These are phyloP conservation scores for Guadua angustifolia DNA, from an alignment of 176 grass and related monocot species.

Conservation along the genomic window DNA sequence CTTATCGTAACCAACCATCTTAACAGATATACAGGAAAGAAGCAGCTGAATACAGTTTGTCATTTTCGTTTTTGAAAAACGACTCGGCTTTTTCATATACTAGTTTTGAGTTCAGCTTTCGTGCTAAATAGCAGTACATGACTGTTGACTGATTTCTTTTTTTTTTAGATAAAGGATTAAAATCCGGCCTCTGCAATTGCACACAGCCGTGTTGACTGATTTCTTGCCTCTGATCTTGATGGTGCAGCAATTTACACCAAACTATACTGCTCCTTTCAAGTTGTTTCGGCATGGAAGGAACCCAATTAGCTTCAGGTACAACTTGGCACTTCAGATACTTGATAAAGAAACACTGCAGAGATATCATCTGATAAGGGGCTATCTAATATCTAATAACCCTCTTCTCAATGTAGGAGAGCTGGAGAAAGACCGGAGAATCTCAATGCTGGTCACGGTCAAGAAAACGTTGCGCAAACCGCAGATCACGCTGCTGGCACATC, in stretches of 20 bases:
- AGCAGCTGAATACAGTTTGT: slow-evolving; percentile 14
- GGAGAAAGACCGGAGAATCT: slow-evolving; percentile 40
- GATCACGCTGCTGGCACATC: slow-evolving; percentile 37
- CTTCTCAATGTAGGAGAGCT: slow-evolving; percentile 42
- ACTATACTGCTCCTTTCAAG: slow-evolving; percentile 62
- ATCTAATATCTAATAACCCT: background rate
- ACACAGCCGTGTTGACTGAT: slow-evolving; percentile 32
- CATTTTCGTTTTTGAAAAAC: background rate
- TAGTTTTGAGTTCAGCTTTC: slow-evolving; percentile 1
- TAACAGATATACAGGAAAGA: slow-evolving; percentile 28
- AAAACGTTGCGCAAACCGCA: background rate
- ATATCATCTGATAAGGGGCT: background rate
- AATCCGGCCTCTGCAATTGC: too few species aligned
- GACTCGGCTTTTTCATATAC: background rate
- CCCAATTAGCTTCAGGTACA: slow-evolving; percentile 62
- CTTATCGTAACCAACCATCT: slow-evolving; percentile 7
- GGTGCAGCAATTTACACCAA: slow-evolving; percentile 62
- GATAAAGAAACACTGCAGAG: background rate
- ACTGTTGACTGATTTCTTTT: slow-evolving; percentile 20
- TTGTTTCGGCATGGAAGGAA: slow-evolving; percentile 59
- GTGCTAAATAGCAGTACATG: background rate
- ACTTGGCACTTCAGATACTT: background rate
- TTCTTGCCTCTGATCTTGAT: slow-evolving; percentile 2
- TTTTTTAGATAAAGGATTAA: too few species aligned
- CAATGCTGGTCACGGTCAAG: slow-evolving; percentile 35